Conservation (phyloP, 2,329 filamentous ascomycete genomes). For the Colletotrichum nymphaeae region DNA sequence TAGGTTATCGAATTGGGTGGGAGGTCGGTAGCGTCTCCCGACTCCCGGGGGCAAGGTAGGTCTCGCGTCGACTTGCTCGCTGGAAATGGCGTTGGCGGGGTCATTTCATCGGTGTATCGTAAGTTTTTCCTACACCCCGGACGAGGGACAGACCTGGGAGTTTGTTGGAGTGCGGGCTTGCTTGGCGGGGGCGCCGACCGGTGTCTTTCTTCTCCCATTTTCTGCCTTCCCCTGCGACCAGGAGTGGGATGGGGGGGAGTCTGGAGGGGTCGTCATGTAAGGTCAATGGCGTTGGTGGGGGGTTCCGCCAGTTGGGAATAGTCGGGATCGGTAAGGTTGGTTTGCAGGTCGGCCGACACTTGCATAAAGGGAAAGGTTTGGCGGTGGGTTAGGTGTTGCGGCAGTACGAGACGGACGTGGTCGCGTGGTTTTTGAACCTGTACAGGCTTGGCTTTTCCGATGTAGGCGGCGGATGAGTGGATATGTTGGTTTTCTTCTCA, state of each 20-base stretch:
- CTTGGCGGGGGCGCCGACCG: neutral
- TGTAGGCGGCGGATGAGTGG: neutral
- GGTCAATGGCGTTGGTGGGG: neutral
- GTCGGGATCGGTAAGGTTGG: neutral
- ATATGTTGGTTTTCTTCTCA: neutral
- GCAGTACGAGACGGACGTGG: neutral
- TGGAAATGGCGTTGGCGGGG: conserved; percentile 1
- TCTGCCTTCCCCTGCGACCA: neutral
- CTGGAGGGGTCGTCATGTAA: neutral
- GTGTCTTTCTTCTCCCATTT: neutral
- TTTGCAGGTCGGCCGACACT: neutral
- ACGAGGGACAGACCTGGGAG: neutral
- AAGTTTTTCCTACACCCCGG: neutral
- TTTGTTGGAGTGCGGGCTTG: neutral
- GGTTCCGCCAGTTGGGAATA: neutral
- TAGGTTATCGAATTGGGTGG: neutral
- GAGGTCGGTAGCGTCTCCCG: neutral
- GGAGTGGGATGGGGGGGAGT: neutral
- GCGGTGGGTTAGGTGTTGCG: neutral
- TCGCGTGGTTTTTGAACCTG: neutral
- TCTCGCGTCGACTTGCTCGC: neutral
- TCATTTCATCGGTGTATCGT: conserved; percentile 1
- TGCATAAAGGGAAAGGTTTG: neutral
- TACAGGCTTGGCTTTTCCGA: neutral
- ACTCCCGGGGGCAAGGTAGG: neutral